A percentile compares a stretch with the other conserved stretches of the same genome.
phyloP scores from a whole-genome alignment of 257 asterid species.

The Fraxinus excelsior region DNA sequence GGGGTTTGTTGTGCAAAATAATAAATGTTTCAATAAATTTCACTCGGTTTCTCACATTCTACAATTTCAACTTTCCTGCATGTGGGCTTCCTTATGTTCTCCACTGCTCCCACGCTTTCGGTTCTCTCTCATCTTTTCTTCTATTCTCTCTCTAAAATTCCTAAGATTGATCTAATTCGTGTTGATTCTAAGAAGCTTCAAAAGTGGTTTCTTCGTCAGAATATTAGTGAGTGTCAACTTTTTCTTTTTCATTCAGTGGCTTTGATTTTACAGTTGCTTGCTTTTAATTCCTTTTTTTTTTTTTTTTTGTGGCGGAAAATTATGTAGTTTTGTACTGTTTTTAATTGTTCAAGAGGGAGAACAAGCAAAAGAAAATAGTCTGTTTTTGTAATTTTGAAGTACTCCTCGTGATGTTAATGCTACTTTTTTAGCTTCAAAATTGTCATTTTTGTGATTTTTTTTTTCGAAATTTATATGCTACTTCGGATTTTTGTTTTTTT shows the following conservation, averaged over 20 bases:
- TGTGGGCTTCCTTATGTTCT: conserved; percentile 40
- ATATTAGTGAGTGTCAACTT: neutral
- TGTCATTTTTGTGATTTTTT: neutral
- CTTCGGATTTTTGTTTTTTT: neutral
- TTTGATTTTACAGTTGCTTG: neutral
- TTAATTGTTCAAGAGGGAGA: neutral
- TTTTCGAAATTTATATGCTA: neutral
- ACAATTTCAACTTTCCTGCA: conserved; percentile 42
- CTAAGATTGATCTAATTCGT: conserved; percentile 35
- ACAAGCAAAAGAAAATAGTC: neutral
- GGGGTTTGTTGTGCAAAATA: conserved; percentile 39
- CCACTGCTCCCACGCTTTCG: conserved; percentile 23
- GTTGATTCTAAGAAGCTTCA: conserved; percentile 41
- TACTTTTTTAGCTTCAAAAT: neutral
- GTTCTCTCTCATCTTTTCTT: conserved; percentile 33
- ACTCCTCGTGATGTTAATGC: neutral
- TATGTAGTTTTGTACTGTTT: neutral
- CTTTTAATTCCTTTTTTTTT: neutral
- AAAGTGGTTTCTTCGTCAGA: conserved; percentile 14
- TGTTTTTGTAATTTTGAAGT: conserved; percentile 29
- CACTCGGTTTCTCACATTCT: conserved; percentile 63
- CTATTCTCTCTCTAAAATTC: conserved; percentile 1
- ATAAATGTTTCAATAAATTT: conserved; percentile 53
- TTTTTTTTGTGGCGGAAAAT: neutral
- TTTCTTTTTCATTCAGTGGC: neutral